Base-by-base conservation (phyloP, 75 land plant genomes). In the Cunninghamia lanceolata region DNA sequence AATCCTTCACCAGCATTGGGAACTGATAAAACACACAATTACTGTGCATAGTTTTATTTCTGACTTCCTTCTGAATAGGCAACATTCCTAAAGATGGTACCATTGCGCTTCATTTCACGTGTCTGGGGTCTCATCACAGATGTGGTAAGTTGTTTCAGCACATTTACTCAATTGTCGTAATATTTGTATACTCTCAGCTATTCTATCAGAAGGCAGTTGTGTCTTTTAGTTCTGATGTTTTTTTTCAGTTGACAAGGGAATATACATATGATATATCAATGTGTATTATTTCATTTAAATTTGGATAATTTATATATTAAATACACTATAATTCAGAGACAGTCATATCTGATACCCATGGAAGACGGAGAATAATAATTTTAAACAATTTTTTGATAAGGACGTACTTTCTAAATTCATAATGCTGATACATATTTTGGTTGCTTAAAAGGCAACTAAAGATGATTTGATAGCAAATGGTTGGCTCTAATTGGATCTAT, bases 81-180 rank as follows among this genome's bases (percentile, higher is more conserved):
- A 83, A 59, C 93, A 25, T 96, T 98, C 85, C 83, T 98, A 79
- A 93, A 89, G 87, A 38, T 96, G 91, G 85, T 96, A 39, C 99
- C 99, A 35, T 86, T 98, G 87, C 97, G 99, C 14, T 88, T 93
- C 63, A 92, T 98, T 63, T 98, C 99, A 54, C 91, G 99, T 66
- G 54, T 78, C 46, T 98, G 97, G 97, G 99, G 99, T 25, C 87
- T 78, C 70, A 16, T 98, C 89, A 91, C 95, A 45, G 88, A 88
- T 79, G 83, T 94, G 88, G 99, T 97, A 56, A 88, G 96, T 89
- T 78, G 52, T 56, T 70, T 83, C 85, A 70, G 45, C 43, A 68
- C 78, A 85, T 85, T 45, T 45, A 14, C 46, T n/a, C 34, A n/a
- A 39, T 25, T 40, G 63, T 13, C 36, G 9, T 35, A 50, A 30